phyloP scores from a whole-genome alignment of 768 basidiomycete species.

The Serpula lacrymans region DNA sequence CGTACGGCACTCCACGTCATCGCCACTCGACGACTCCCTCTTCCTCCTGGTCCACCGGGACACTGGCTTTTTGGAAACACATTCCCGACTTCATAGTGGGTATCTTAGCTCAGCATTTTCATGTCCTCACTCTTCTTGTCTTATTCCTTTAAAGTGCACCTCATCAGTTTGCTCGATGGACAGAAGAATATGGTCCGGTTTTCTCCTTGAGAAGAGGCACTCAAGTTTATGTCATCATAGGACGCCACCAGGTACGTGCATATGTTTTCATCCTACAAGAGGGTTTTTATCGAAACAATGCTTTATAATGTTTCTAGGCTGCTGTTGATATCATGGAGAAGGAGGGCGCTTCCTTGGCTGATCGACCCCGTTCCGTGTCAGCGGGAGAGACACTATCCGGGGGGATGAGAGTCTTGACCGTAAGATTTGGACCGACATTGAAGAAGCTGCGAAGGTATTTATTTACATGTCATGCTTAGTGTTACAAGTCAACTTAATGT shows the following conservation, averaged over 20 bases:
- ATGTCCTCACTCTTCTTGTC: too few relatives aligned
- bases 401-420: conserved; percentile 27
- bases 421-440: conserved; percentile 26
- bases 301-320: conserved; percentile 23
- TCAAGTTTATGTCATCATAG: conserved; percentile 16
- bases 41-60: not conserved
- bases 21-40: too few relatives aligned
- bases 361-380: conserved; percentile 34
- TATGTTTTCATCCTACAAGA: too few relatives aligned
- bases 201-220: conserved; percentile 50
- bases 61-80: conserved; percentile 1
- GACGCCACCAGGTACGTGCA: conserved; percentile 13
- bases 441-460: conserved; percentile 24
- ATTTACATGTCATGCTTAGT: not conserved
- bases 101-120: too few relatives aligned
- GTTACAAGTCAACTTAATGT: not conserved
- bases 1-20: too few relatives aligned
- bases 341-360: conserved; percentile 30
- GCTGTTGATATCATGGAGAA: conserved; percentile 40
- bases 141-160: conserved; percentile 11
- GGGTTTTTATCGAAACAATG: too few relatives aligned
- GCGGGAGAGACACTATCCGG: conserved; percentile 32
- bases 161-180: conserved; percentile 49
- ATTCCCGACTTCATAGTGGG: not conserved
- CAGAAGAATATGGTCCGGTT: conserved; percentile 56